Conservation (phyloP, 2,329 filamentous ascomycete genomes). For the Verticillium alfalfae region DNA sequence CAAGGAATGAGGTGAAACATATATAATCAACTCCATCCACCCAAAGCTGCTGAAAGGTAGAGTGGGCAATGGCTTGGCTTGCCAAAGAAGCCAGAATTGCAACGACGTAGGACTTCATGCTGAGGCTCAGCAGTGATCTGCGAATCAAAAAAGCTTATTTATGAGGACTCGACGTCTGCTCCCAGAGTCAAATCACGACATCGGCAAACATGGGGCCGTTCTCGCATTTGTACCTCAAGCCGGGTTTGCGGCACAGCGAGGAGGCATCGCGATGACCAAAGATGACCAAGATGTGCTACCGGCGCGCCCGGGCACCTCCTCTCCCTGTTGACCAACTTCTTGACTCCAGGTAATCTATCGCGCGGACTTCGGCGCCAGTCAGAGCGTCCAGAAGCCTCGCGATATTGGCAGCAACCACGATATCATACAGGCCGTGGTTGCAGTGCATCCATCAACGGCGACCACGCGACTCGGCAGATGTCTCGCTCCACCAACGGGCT, state of each 20-base stretch:
- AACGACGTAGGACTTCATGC: slow-evolving; percentile 29
- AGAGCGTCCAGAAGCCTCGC: neutral
- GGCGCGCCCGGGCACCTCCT: neutral
- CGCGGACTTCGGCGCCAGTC: neutral
- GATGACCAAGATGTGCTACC: neutral
- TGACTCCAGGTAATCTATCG: neutral
- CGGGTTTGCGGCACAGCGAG: neutral
- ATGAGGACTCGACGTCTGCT: neutral
- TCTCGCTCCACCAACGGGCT: neutral
- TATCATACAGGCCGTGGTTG: neutral
- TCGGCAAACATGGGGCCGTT: neutral
- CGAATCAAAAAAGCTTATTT: neutral
- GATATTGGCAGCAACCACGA: neutral
- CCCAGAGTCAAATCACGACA: no score
- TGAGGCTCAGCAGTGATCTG: slow-evolving; percentile 2
- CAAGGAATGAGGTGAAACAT: slow-evolving; percentile 14
- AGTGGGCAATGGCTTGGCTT: slow-evolving; percentile 35
- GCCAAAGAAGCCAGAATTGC: slow-evolving; percentile 24
- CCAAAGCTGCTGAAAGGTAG: slow-evolving; percentile 45
- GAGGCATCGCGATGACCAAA: neutral
- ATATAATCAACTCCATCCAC: slow-evolving; percentile 33
- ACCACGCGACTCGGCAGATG: neutral
- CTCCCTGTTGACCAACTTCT: neutral
- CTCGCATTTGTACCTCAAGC: neutral
- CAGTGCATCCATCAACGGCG: neutral